Evolutionary conservation across 2,329 filamentous ascomycete genomes (phyloP), one percentile per base, ranked within the genome.

Genomic region (Epichloe aotearoae): DNA sequence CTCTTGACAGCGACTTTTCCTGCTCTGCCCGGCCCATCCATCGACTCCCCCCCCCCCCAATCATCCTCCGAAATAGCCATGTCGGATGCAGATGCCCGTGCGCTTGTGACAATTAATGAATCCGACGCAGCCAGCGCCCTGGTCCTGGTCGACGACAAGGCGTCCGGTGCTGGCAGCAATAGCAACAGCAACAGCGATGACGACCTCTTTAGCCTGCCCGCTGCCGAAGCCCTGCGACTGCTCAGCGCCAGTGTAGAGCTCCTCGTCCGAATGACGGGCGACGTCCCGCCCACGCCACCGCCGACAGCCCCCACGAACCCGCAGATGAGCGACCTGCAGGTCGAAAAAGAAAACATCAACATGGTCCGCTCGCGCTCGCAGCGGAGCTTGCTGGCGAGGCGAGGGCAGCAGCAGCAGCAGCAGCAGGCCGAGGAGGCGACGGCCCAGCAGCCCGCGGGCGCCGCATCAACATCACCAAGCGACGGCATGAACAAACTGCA

Each of bases 201-300:
- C 63, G 83, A 89, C 63, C 76, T 95, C 54, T 86, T 86, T 68
- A 78, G 78, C 48, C 75, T 96, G 53, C 71, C 81, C 1, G 81
- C 88, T 3, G 73, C 83, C 48, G 82, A 82, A 2, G 90, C 90
- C 5, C 76, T 97, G 61, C 86, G 84, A 61, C 72, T 95, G 55
- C 76, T 97, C n/a, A 83, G 83, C 57, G 75, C 80, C 39, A 80
- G 80, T 52, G 72, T 89, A 53, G 84, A 89, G 59, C 75, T 80
- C 4, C 74, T 93, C 48, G 83, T 88, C 30, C 76, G 77, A 55
- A 73, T 83, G 52, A 87, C 84, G 2, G 85, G 86, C 61, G 87
- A 95, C 61, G 74, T 93, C 12, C 87, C 86, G 20, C 85, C 84
- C 15, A 93, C 84, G n/a, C 86, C 84, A 50, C 84, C 85, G 5